Conservation (phyloP, 2,329 filamentous ascomycete species). For the Alternaria brassicicola region DNA sequence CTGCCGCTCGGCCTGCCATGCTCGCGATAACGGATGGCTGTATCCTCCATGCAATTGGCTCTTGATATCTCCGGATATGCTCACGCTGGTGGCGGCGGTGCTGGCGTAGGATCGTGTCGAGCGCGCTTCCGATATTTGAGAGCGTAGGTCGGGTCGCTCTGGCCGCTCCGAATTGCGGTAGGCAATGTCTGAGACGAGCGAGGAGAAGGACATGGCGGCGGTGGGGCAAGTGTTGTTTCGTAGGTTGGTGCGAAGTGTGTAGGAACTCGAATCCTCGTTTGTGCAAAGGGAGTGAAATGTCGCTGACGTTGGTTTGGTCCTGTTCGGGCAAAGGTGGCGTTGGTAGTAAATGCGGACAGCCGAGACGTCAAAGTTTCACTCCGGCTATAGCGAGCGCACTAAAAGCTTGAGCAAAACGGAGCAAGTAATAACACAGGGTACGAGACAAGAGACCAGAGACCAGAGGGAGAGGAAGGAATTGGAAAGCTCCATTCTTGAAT, state of each 20-base stretch:
- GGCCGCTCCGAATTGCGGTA: conserved; percentile 52
- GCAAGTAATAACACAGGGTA: too few species aligned
- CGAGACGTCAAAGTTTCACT: conserved; percentile 13
- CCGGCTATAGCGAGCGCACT: background rate
- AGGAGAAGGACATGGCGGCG: conserved; percentile 58
- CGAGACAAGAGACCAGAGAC: background rate
- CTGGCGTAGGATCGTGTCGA: conserved; percentile 58
- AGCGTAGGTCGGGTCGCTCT: conserved; percentile 50
- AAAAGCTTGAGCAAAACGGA: background rate
- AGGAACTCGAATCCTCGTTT: background rate
- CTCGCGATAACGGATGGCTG: conserved; percentile 57
- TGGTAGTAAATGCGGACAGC: conserved; percentile 10
- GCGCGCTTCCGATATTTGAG: conserved; percentile 54
- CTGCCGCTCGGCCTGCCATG: conserved; percentile 61
- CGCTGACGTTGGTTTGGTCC: conserved; percentile 2
- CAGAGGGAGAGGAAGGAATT: background rate
- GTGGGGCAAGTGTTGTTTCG: background rate
- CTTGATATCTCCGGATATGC: conserved; percentile 59
- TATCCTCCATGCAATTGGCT: conserved; percentile 60
- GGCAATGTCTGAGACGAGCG: conserved; percentile 59
- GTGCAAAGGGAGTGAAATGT: background rate
- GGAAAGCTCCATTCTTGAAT: background rate
- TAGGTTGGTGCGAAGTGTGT: background rate
- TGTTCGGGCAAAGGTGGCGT: conserved; percentile 14
- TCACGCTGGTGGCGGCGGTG: conserved; percentile 59